Evolutionary conservation across 345 rosid genomes (phyloP).

Genomic region (Melaleuca quinquenervia): DNA sequence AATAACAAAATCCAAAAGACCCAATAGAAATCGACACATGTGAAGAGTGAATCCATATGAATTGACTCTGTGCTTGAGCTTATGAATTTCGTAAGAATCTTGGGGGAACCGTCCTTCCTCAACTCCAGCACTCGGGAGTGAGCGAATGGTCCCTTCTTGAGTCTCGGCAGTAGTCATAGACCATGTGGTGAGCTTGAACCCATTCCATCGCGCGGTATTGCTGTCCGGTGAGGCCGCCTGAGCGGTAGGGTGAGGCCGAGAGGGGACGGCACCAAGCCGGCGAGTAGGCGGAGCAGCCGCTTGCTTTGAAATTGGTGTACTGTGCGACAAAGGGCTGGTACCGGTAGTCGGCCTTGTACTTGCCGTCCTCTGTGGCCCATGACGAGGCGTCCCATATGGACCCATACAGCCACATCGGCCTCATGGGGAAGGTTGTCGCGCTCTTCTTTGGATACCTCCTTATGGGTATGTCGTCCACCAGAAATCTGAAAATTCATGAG

Average conservation of each 20-base stretch:
- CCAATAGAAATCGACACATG: background rate
- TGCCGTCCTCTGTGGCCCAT: conserved; percentile 97
- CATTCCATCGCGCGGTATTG: conserved; percentile 71
- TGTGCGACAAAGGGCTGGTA: conserved; percentile 82
- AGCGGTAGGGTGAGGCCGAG: conserved; percentile 61
- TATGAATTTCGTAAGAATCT: background rate
- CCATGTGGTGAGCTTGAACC: conserved; percentile 58
- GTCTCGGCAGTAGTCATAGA: conserved; percentile 76
- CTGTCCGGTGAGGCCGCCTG: conserved; percentile 56
- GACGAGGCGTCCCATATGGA: conserved; percentile 99
- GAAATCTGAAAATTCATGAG: conserved; percentile 37
- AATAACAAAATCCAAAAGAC: background rate
- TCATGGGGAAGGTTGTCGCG: conserved; percentile 59
- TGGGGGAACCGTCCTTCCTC: background rate
- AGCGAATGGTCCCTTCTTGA: conserved; percentile 64
- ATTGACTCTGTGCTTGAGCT: background rate
- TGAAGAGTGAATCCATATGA: background rate
- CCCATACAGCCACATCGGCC: conserved; percentile 97
- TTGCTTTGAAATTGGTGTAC: conserved; percentile 60
- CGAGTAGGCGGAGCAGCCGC: conserved; percentile 74
- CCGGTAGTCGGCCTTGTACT: conserved; percentile 78
- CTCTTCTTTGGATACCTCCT: conserved; percentile 87
- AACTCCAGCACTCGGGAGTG: conserved; percentile 75
- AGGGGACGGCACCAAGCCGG: conserved; percentile 46
- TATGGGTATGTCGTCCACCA: conserved; percentile 90